A percentile compares a stretch with the other conserved stretches of the same genome.
Evolutionary conservation across 164 flowering plant species (phyloP).

Genomic region (Dillenia turbinata): DNA sequence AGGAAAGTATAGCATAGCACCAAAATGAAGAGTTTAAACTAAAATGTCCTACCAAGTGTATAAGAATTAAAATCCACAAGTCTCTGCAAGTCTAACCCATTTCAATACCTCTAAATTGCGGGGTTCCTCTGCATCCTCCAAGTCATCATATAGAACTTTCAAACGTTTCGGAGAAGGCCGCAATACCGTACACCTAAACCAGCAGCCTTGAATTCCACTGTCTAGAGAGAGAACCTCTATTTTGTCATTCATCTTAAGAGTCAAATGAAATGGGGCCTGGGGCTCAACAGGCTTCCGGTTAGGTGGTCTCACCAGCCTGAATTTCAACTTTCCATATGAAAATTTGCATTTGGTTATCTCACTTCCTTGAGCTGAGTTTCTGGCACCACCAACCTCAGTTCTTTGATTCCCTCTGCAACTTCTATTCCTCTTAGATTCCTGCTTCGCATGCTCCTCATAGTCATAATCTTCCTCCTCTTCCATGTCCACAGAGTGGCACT

Average conservation of each 20-base stretch:
- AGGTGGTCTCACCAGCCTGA: slow-evolving; percentile 27
- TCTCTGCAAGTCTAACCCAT: not conserved
- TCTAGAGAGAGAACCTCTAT: slow-evolving; percentile 85
- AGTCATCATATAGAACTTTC: slow-evolving; percentile 72
- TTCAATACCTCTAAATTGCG: slow-evolving; percentile 79
- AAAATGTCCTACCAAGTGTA: too few relatives aligned
- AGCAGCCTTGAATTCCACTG: slow-evolving; percentile 90
- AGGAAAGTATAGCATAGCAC: too few relatives aligned
- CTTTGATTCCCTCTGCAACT: slow-evolving; percentile 37
- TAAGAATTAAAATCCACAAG: too few relatives aligned
- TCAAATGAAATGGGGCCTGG: slow-evolving; percentile 14
- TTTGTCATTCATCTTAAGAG: slow-evolving; percentile 52
- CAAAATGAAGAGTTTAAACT: too few relatives aligned
- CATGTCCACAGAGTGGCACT: slow-evolving; percentile 7
- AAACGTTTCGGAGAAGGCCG: slow-evolving; percentile 42
- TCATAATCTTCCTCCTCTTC: slow-evolving; percentile 51
- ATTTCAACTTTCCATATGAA: slow-evolving; percentile 27
- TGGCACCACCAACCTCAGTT: slow-evolving; percentile 21
- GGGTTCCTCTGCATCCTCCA: slow-evolving; percentile 64
- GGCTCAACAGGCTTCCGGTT: slow-evolving; percentile 27
- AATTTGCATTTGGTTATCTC: slow-evolving; percentile 18
- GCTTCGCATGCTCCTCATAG: slow-evolving; percentile 30
- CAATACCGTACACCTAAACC: slow-evolving; percentile 82
- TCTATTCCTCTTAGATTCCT: slow-evolving; percentile 59
- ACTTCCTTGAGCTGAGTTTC: slow-evolving; percentile 14